Conservation (phyloP, 495 filamentous ascomycete genomes). For the Penicillium herquei region DNA sequence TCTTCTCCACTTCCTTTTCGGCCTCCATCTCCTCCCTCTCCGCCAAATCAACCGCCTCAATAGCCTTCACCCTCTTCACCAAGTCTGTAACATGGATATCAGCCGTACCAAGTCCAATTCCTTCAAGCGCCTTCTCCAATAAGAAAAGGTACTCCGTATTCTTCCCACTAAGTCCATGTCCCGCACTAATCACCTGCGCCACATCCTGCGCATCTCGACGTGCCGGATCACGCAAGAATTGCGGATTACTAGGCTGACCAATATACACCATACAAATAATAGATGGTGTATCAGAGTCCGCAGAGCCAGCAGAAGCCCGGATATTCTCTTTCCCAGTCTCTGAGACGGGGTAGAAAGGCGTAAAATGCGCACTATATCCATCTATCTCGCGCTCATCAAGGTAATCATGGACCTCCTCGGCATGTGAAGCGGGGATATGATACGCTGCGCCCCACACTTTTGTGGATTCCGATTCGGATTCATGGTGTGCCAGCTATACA, state of each 20-base stretch:
- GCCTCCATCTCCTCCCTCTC: constrained; percentile 37
- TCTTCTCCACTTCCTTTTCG: constrained; percentile 34
- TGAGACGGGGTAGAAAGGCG: constrained; percentile 67
- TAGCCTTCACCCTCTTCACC: constrained; percentile 43
- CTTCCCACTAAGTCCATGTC: constrained; percentile 79
- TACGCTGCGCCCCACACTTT: constrained; percentile 92
- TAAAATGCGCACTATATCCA: constrained; percentile 89
- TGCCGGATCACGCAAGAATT: constrained; percentile 68
- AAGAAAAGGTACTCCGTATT: constrained; percentile 89
- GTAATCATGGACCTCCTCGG: constrained; percentile 80
- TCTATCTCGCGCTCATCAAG: constrained; percentile 97
- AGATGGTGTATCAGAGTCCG: background rate
- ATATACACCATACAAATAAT: constrained; percentile 79
- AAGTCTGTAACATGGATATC: constrained; percentile 76
- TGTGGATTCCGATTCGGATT: constrained; percentile 41
- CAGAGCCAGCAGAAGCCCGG: background rate
- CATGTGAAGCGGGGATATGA: constrained; percentile 71
- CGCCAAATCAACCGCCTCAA: constrained; percentile 32
- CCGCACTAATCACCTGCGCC: constrained; percentile 77
- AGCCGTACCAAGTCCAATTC: constrained; percentile 71
- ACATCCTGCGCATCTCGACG: constrained; percentile 77
- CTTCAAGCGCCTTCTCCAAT: constrained; percentile 73
- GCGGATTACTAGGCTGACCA: constrained; percentile 88
- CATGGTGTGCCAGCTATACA: constrained; percentile 33
- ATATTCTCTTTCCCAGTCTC: background rate